These are phyloP conservation scores for Bauhinia variegata DNA, from an alignment of 306 rosid genomes.

Conservation along the genomic window DNA sequence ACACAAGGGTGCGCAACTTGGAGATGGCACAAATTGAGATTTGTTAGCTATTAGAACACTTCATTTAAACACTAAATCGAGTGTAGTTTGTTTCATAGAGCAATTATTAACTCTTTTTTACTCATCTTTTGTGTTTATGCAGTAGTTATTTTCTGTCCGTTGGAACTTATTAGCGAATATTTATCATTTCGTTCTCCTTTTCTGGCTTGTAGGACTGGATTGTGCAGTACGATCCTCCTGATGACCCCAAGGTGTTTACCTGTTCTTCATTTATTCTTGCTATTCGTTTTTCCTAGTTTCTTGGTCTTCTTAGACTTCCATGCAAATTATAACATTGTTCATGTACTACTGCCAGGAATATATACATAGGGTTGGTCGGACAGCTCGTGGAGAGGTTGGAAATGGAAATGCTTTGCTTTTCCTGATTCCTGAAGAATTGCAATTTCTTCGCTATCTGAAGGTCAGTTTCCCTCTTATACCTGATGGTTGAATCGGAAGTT, in stretches of 20 bases:
- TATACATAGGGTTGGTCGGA: constrained; percentile 96
- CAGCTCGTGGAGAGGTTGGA: constrained; percentile 97
- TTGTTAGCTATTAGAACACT: too few species aligned
- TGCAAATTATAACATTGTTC: constrained; percentile 23
- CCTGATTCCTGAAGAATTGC: constrained; percentile 79
- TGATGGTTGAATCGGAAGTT: neutral
- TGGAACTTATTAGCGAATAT: constrained; percentile 15
- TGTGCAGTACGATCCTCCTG: constrained; percentile 99
- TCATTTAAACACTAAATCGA: too few species aligned
- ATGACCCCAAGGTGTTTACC: constrained; percentile 84
- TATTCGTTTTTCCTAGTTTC: constrained; percentile 1
- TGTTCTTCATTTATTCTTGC: constrained; percentile 15
- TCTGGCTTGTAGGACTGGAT: constrained; percentile 85
- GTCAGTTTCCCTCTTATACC: constrained; percentile 43
- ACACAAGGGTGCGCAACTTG: too few species aligned
- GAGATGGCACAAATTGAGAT: too few species aligned
- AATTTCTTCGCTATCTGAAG: constrained; percentile 83
- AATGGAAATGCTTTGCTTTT: constrained; percentile 87
- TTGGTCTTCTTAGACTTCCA: constrained; percentile 12
- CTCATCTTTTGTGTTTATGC: too few species aligned
- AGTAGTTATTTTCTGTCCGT: constrained; percentile 7
- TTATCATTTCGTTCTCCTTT: constrained; percentile 6
- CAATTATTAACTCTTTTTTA: neutral
- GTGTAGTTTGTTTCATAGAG: too few species aligned
- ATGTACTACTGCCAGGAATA: constrained; percentile 67